phyloP scores from a whole-genome alignment of 305 asterid genomes.

The Fraxinus nigra region DNA sequence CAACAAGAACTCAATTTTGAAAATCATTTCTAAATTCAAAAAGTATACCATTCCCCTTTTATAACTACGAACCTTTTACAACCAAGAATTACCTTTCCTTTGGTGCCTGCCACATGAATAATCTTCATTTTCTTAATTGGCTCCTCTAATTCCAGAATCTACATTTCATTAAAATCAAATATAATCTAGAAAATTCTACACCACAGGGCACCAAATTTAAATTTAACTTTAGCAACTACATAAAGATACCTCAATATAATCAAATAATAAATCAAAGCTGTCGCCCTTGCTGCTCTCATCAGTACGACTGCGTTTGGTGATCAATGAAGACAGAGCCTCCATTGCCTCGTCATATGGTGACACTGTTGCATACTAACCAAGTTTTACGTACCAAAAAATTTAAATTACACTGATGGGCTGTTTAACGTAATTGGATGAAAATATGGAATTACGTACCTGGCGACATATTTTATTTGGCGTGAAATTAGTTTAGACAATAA shows the following conservation, averaged over 20 bases:
- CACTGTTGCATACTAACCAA: slow-evolving; percentile 17
- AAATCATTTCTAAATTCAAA: not conserved
- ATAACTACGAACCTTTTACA: not conserved
- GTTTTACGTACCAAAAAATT: not conserved
- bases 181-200: not conserved
- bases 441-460: not conserved
- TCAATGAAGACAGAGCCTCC: slow-evolving; percentile 82
- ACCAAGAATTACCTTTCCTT: slow-evolving; percentile 67
- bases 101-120: slow-evolving; percentile 98
- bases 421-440: not conserved
- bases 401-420: not conserved
- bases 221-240: not conserved
- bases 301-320: slow-evolving; percentile 87
- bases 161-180: slow-evolving; percentile 20
- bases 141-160: slow-evolving; percentile 89
- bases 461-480: not conserved
- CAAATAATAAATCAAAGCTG: slow-evolving; percentile 64
- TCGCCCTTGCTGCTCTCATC: slow-evolving; percentile 79
- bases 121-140: slow-evolving; percentile 78
- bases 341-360: slow-evolving; percentile 75
- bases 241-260: slow-evolving; percentile 64
- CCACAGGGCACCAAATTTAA: not conserved
- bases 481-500: not conserved
- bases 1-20: slow-evolving; percentile 7
- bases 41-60: not conserved